phyloP scores from a whole-genome alignment of 805 yeast genomes.

The Metschnikowia reukaufii region DNA sequence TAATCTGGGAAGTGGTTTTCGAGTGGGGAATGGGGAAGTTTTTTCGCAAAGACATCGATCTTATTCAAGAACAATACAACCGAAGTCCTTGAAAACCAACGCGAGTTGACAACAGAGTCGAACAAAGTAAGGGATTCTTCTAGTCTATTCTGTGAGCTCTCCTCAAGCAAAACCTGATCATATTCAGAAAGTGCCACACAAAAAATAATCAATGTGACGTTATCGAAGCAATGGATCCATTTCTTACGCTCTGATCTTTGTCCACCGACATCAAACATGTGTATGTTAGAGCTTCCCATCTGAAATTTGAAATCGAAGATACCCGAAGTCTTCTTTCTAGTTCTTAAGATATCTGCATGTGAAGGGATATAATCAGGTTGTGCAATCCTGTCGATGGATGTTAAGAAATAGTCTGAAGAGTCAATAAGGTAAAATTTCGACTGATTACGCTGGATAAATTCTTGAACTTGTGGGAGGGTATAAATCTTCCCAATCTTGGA shows the following conservation, averaged over 20 bases:
- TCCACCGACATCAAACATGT: constrained; percentile 84
- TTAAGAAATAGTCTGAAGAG: constrained; percentile 76
- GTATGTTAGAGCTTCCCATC: constrained; percentile 56
- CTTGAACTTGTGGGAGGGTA: constrained; percentile 54
- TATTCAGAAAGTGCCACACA: constrained; percentile 91
- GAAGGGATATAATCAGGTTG: constrained; percentile 64
- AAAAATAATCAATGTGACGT: constrained; percentile 83
- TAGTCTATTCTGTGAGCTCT: constrained; percentile 28
- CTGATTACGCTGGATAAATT: constrained; percentile 57
- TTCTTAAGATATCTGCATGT: constrained; percentile 75
- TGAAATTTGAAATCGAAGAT: constrained; percentile 79
- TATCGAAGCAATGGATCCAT: constrained; percentile 97
- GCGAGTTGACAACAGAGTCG: constrained; percentile 86
- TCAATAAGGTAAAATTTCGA: constrained; percentile 81
- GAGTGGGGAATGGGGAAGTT: constrained; percentile 75
- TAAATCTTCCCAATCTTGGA: constrained; percentile 52
- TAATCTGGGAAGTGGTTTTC: constrained; percentile 87
- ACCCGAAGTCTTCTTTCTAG: constrained; percentile 91
- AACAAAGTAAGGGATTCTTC: constrained; percentile 68
- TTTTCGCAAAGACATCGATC: constrained; percentile 86
- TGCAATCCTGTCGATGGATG: constrained; percentile 62
- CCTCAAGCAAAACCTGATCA: constrained; percentile 75
- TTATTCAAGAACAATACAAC: constrained; percentile 85
- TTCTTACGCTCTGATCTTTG: constrained; percentile 94
- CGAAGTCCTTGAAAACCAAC: constrained; percentile 89